Evolutionary conservation across 345 rosid species (phyloP).

Genomic region (Trapa incisa): DNA sequence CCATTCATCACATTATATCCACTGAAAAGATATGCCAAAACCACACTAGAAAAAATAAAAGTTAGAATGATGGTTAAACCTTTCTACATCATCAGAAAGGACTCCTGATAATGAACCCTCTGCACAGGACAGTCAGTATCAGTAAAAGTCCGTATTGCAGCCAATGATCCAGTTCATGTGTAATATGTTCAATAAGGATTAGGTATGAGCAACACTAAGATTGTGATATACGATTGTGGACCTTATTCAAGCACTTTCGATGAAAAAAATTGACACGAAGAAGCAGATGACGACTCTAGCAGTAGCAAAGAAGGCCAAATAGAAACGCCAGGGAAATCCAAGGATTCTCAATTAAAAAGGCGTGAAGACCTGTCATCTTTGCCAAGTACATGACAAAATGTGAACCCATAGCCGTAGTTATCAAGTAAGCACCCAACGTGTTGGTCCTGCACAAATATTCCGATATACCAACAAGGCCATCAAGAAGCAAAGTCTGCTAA

Average conservation of each 20-base stretch:
- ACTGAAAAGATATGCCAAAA: background rate
- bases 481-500: constrained; percentile 3
- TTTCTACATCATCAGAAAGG: constrained; percentile 51
- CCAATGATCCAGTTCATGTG: background rate
- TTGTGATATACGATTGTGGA: background rate
- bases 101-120: constrained; percentile 70
- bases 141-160: background rate
- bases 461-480: constrained; percentile 13
- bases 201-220: background rate
- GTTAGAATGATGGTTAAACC: constrained; percentile 22
- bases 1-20: background rate
- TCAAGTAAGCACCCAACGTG: constrained; percentile 68
- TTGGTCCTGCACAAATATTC: constrained; percentile 45
- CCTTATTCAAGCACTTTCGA: background rate
- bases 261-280: background rate
- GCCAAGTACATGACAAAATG: constrained; percentile 89
- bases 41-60: background rate
- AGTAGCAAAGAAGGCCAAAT: background rate
- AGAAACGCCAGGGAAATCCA: background rate
- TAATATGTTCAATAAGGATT: background rate
- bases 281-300: background rate
- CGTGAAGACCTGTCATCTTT: constrained; percentile 60
- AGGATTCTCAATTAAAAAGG: background rate
- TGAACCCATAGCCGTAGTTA: constrained; percentile 84
- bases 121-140: constrained; percentile 25